Evolutionary conservation across 345 rosid genomes (phyloP).

Genomic region (Eutrema yunnanense): DNA sequence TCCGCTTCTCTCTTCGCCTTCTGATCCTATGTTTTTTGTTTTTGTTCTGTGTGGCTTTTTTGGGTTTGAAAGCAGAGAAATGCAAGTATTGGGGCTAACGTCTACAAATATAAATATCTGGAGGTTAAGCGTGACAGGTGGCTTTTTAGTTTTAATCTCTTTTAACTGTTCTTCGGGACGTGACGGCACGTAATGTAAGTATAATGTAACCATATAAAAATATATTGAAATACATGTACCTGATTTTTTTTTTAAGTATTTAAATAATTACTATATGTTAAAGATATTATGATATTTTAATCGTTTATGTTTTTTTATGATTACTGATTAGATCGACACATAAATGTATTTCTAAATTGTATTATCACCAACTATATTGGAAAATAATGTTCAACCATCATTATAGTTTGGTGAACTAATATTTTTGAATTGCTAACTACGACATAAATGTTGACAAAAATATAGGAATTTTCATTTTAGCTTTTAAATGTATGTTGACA

Average conservation of each 20-base stretch:
- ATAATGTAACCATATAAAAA: background rate
- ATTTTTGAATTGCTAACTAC: background rate
- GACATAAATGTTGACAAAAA: background rate
- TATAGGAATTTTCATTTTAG: background rate
- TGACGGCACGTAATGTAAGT: slow-evolving; percentile 27
- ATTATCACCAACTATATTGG: slow-evolving; percentile 4
- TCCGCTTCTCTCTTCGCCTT: slow-evolving; percentile 2
- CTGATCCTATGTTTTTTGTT: background rate
- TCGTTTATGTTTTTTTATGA: background rate
- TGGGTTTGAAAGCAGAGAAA: slow-evolving; percentile 18
- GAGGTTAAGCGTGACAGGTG: slow-evolving; percentile 7
- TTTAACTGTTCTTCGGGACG: slow-evolving; percentile 21
- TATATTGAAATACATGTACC: too few relatives aligned
- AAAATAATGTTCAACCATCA: background rate
- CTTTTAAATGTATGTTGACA: background rate
- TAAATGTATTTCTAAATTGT: background rate
- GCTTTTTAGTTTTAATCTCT: background rate
- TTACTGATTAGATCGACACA: background rate
- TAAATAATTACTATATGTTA: too few relatives aligned
- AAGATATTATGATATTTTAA: background rate
- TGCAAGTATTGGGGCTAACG: slow-evolving; percentile 17
- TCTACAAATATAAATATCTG: slow-evolving; percentile 14
- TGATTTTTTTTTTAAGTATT: too few relatives aligned
- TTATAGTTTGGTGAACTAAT: slow-evolving; percentile 16
- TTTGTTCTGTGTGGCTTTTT: too few relatives aligned